These are phyloP conservation scores for Marasmius sp. DNA, from an alignment of 1,284 basidiomycete genomes.

Conservation along the genomic window DNA sequence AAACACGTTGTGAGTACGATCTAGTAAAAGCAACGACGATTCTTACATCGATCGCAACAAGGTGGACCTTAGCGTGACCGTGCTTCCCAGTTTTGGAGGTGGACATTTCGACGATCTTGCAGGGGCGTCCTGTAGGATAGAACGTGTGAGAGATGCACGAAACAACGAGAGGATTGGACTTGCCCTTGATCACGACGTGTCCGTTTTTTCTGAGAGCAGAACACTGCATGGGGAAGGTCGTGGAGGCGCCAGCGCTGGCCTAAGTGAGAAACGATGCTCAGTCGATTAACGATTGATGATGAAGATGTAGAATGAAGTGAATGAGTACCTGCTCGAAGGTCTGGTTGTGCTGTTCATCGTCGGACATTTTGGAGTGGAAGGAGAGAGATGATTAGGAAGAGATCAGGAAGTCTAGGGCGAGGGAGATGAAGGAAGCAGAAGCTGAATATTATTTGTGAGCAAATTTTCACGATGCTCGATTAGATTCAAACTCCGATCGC, in stretches of 20 bases:
- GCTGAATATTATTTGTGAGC: conserved; percentile 18
- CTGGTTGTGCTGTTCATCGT: conserved; percentile 90
- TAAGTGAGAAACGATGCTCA: conserved; percentile 22
- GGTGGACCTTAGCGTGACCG: conserved; percentile 99
- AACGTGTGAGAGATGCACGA: conserved; percentile 10
- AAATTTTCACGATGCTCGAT: conserved; percentile 32
- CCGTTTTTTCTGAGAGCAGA: conserved; percentile 95
- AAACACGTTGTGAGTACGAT: conserved; percentile 11
- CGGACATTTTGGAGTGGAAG: conserved; percentile 64
- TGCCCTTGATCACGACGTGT: conserved; percentile 96
- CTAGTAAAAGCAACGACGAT: conserved; percentile 6
- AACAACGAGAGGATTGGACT: conserved; percentile 6
- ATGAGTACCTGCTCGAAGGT: conserved; percentile 75
- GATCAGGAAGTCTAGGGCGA: conserved; percentile 11
- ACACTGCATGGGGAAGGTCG: conserved; percentile 95
- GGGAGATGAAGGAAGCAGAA: conserved; percentile 17
- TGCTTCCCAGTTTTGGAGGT: conserved; percentile 99
- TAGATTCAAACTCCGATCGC: conserved; percentile 38
- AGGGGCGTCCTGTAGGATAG: conserved; percentile 72
- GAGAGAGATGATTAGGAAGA: background rate
- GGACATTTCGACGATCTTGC: conserved; percentile 99
- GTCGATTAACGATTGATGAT: conserved; percentile 5
- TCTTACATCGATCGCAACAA: conserved; percentile 94
- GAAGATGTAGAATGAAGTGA: conserved; percentile 6
- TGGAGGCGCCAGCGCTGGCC: conserved; percentile 81